phyloP scores from a whole-genome alignment of 495 filamentous ascomycete species.

The Neohortaea acidophila region DNA sequence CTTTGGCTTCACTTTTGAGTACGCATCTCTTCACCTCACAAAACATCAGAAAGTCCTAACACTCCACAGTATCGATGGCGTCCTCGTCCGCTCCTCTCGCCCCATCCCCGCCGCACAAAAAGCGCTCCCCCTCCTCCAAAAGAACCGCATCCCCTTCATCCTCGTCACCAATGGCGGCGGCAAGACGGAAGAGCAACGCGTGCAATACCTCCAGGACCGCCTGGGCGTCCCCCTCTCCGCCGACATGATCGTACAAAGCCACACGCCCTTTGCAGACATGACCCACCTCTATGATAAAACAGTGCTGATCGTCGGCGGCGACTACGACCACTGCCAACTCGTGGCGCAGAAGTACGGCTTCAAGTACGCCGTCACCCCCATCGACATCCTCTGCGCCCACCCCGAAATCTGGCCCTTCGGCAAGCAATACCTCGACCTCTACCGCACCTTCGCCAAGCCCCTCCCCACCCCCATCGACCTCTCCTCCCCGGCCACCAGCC shows the following conservation, averaged over 20 bases:
- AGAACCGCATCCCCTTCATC: constrained; percentile 62
- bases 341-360: constrained; percentile 82
- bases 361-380: constrained; percentile 65
- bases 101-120: constrained; percentile 69
- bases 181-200: constrained; percentile 55
- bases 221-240: constrained; percentile 44
- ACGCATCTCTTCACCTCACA: constrained; percentile 22
- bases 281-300: constrained; percentile 49
- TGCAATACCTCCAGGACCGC: constrained; percentile 50
- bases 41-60: not conserved
- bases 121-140: constrained; percentile 55
- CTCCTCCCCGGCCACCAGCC: constrained; percentile 29
- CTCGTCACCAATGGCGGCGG: constrained; percentile 84
- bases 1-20: constrained; percentile 82
- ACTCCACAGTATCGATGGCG: constrained; percentile 69
- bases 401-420: constrained; percentile 72
- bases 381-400: constrained; percentile 60
- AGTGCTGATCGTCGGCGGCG: constrained; percentile 68
- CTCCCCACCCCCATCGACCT: constrained; percentile 35
- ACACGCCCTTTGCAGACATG: constrained; percentile 60
- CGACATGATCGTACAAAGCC: constrained; percentile 63
- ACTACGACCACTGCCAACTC: constrained; percentile 54
- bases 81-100: constrained; percentile 69
- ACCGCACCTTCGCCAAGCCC: constrained; percentile 46
- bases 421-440: constrained; percentile 41